Conservation (phyloP, 495 filamentous ascomycete species). For the Neurospora discreta region DNA sequence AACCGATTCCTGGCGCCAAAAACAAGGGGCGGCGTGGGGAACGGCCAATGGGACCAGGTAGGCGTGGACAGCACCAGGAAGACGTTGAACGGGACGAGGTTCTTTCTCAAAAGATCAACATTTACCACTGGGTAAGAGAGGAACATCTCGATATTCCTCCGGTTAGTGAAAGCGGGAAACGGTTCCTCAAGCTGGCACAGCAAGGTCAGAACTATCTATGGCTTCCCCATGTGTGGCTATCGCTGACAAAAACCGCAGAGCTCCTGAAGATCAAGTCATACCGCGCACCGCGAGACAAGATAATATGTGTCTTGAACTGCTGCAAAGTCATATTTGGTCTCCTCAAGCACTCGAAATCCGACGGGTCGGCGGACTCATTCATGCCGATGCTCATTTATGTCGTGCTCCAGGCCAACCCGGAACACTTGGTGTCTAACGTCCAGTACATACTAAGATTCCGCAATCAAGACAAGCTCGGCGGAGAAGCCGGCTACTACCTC, state of each 20-base stretch:
- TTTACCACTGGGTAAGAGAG: constrained; percentile 91
- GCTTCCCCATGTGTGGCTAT: neutral
- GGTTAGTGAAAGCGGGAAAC: constrained; percentile 70
- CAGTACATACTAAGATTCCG: constrained; percentile 96
- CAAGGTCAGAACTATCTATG: constrained; percentile 47
- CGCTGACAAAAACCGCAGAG: constrained; percentile 43
- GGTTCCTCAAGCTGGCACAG: constrained; percentile 80
- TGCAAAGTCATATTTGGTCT: constrained; percentile 99
- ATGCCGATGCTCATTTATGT: constrained; percentile 94
- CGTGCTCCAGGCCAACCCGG: constrained; percentile 85
- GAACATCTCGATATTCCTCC: constrained; percentile 89
- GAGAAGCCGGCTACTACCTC: constrained; percentile 95
- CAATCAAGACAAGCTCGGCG: constrained; percentile 92
- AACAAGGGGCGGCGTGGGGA: constrained; percentile 58
- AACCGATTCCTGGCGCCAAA: constrained; percentile 58
- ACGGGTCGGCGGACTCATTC: constrained; percentile 93
- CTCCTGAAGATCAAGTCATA: constrained; percentile 92
- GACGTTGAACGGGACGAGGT: constrained; percentile 96
- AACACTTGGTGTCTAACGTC: constrained; percentile 92
- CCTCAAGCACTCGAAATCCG: constrained; percentile 79
- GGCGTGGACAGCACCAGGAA: constrained; percentile 92
- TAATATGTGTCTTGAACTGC: constrained; percentile 96
- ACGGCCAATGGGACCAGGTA: constrained; percentile 63
- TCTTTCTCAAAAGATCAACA: constrained; percentile 86
- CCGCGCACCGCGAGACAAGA: constrained; percentile 89